phyloP scores from a whole-genome alignment of 2,329 filamentous ascomycete species.

The Ceratocystis colombiana region DNA sequence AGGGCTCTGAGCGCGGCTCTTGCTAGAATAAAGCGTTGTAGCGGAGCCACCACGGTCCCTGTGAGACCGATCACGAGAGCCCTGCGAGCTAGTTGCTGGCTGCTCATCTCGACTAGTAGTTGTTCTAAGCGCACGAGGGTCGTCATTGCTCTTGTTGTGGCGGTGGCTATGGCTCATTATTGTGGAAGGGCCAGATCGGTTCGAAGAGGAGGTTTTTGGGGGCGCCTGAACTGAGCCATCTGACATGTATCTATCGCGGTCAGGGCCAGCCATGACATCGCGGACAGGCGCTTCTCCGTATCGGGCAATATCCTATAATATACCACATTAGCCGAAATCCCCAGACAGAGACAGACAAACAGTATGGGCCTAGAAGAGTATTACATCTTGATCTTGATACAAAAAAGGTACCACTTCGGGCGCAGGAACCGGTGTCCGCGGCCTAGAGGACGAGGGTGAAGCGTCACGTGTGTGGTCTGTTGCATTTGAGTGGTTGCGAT shows the following conservation, averaged over 20 bases:
- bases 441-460: constrained; percentile 66
- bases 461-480: constrained; percentile 62
- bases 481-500: constrained; percentile 71
- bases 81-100: neutral
- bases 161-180: constrained; percentile 52
- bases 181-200: constrained; percentile 49
- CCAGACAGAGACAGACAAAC: neutral
- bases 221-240: constrained; percentile 43
- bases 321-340: neutral
- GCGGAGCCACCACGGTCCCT: constrained; percentile 45
- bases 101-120: constrained; percentile 62
- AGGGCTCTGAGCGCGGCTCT: constrained; percentile 64
- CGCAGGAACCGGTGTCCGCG: constrained; percentile 74
- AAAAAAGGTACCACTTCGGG: constrained; percentile 97
- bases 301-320: constrained; percentile 56
- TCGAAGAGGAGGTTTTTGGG: constrained; percentile 53
- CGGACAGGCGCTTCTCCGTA: constrained; percentile 70
- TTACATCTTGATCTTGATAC: constrained; percentile 74
- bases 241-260: constrained; percentile 55
- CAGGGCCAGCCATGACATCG: constrained; percentile 56
- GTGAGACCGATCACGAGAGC: constrained; percentile 28
- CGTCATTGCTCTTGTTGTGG: constrained; percentile 61
- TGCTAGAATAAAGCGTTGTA: constrained; percentile 38
- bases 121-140: constrained; percentile 57
- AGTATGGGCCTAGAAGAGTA: constrained; percentile 32